Evolutionary conservation across 805 yeast species (phyloP), one percentile per base, ranked within the genome.

Genomic region (Saccharomycopsis olivae): DNA sequence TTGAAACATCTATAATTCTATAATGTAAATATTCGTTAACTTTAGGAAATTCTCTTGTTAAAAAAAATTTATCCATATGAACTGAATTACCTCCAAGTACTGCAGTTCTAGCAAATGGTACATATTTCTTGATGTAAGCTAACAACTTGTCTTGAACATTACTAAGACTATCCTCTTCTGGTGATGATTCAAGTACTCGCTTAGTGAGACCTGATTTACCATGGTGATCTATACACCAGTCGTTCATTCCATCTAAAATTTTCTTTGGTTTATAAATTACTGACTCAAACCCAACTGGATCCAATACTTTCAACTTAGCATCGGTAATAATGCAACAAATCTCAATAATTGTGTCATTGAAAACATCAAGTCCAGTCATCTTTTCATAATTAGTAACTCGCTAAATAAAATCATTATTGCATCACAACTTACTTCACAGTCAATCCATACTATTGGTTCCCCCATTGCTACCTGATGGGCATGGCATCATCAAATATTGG

Each of bases 311-410:
- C 46, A 92, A 66, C 44, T 85, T 62, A 8, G 83, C 86, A 53
- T 89, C 95, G 2, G 99, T 92, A 34, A 92, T 66, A 29, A 89
- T 63, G 56, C 96, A 87, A 56, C 96, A 85, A 20, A 92, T 78
- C 59, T 92, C 98, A 44, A 92, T 83, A 50, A 92, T 88, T 43
- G 71, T 75, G 56, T 92, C 97, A n/a, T 68, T 66, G 35, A 61
- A 58, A n/a, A 78, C 75, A 51, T 89, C 81, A 29, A 92, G 62
- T 0, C 99, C 99, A 0, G 99, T 92, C 98, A 92, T 92, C 60
- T 60, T 18, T 19, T 19, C n/a, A 23, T 8, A 10, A 14, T 18
- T 13, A 24, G 17, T 33, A 5, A 10, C 10, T 11, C 8, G 13
- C 11, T 14, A 9, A 6, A 8, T 33, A n/a, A 8, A 33, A 6